A percentile compares a stretch with the other conserved stretches of the same genome.
Evolutionary conservation across 2,329 filamentous ascomycete genomes (phyloP).

Genomic region (Ceratocystis alfenasii): DNA sequence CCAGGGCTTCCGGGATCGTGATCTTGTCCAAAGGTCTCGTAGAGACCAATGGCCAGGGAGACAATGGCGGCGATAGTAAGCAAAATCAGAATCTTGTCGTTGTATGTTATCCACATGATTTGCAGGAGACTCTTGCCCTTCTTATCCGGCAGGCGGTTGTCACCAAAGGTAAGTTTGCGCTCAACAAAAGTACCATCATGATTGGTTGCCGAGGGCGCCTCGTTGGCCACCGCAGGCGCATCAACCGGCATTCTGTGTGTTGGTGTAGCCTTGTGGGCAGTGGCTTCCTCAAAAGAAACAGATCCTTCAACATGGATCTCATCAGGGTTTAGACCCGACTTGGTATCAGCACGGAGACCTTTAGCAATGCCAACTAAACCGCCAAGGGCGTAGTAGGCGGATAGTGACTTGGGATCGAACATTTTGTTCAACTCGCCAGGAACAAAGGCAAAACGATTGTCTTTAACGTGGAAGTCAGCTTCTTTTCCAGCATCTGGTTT

Average conservation of each 20-base stretch:
- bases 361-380: conserved; percentile 67
- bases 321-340: conserved; percentile 62
- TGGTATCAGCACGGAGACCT: conserved; percentile 61
- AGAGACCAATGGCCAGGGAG: conserved; percentile 62
- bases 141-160: conserved; percentile 61
- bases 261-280: conserved; percentile 25
- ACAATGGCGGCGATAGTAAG: conserved; percentile 59
- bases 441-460: conserved; percentile 77
- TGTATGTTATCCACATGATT: conserved; percentile 72
- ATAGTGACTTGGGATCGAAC: conserved; percentile 76
- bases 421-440: conserved; percentile 77
- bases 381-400: conserved; percentile 69
- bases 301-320: conserved; percentile 54
- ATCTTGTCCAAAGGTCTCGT: conserved; percentile 55
- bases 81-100: conserved; percentile 68
- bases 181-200: conserved; percentile 41
- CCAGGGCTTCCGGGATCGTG: conserved; percentile 41
- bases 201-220: conserved; percentile 19
- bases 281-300: conserved; percentile 62
- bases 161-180: conserved; percentile 56
- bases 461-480: conserved; percentile 58
- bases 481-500: conserved; percentile 66
- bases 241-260: conserved; percentile 11
- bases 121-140: conserved; percentile 62
- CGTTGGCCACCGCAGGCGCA: conserved; percentile 15